Base-by-base conservation (phyloP, 345 rosid species). In the Lumnitzera racemosa region DNA sequence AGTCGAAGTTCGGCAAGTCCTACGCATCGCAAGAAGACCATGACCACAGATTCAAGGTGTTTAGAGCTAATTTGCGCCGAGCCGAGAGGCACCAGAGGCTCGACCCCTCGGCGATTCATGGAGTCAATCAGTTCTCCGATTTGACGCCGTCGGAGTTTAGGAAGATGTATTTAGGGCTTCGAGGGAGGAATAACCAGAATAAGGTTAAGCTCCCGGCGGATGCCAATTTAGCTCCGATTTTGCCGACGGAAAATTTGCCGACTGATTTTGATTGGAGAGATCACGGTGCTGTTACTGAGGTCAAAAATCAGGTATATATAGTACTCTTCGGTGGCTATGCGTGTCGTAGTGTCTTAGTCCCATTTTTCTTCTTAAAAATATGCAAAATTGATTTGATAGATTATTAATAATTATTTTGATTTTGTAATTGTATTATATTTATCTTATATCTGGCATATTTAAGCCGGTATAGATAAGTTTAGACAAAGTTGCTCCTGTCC, bases 201-300 rank as follows among this genome's bases (percentile, higher is more conserved):
- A 78, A 67, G 52, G 55, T 94, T 65, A 73, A 74, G 68, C 75
- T 90, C 43, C 99, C 97, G 7, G 82, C 75, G 58, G 95, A 94
- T 61, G 95, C 97, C 0, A 75, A 66, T 52, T 46, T 79, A 78
- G 97, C 99, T 0, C 97, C 99, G 58, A 80, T 94, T 58, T 69
- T 94, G 57, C 99, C 99, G 12, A 86, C 96, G 1, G 77, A 75
- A 20, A 78, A 80, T 23, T 74, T 94, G 66, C 95, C 99, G 0
- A 78, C 65, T 62, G 97, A 88, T 55, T 90, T 94, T 75, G 96
- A 94, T 48, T 94, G 99, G 99, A 84, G 97, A 74, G 97, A 90
- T 54, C 85, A 55, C n/a, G 99, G 99, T 2, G 99, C 99, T 1
- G 97, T 94, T 14, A 58, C 95, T 14, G 69, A 80, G 31, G 85